Evolutionary conservation across 176 grass and related monocot genomes (phyloP).

Genomic region (Cymbopogon citratus): DNA sequence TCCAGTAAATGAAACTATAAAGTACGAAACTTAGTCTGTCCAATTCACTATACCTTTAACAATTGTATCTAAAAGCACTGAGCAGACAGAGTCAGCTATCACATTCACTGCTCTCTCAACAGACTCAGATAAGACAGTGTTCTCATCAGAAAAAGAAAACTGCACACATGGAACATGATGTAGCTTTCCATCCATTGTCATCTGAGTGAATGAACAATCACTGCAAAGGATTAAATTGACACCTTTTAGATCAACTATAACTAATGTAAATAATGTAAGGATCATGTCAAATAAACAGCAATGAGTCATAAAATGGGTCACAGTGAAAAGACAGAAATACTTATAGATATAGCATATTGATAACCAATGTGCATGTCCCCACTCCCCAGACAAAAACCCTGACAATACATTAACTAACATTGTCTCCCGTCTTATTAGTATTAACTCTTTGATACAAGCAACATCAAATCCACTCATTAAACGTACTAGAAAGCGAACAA

Average conservation of each 20-base stretch:
- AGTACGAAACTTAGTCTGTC: neutral
- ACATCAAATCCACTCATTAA: neutral
- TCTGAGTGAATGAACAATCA: slow-evolving; percentile 49
- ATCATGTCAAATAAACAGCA: slow-evolving; percentile 5
- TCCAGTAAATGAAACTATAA: slow-evolving; percentile 1
- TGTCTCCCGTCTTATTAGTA: neutral
- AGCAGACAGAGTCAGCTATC: slow-evolving; percentile 61
- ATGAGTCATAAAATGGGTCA: neutral
- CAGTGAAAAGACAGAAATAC: neutral
- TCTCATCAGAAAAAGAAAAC: slow-evolving; percentile 61
- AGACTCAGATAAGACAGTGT: slow-evolving; percentile 45
- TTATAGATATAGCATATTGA: neutral
- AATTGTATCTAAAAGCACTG: slow-evolving; percentile 82
- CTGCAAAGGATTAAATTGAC: slow-evolving; percentile 34
- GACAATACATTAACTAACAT: neutral
- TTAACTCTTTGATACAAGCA: neutral
- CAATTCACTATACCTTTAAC: slow-evolving; percentile 66
- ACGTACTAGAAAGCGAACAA: neutral
- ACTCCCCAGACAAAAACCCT: neutral
- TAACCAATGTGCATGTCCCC: neutral
- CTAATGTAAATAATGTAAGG: neutral
- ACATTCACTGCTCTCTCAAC: slow-evolving; percentile 71
- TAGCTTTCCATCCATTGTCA: slow-evolving; percentile 22
- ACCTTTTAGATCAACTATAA: slow-evolving; percentile 20
- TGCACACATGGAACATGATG: slow-evolving; percentile 50